A percentile compares a stretch with the other conserved stretches of the same genome.
These are phyloP conservation scores for Sinapis alba DNA, from an alignment of 441 rosid genomes.

Conservation along the genomic window DNA sequence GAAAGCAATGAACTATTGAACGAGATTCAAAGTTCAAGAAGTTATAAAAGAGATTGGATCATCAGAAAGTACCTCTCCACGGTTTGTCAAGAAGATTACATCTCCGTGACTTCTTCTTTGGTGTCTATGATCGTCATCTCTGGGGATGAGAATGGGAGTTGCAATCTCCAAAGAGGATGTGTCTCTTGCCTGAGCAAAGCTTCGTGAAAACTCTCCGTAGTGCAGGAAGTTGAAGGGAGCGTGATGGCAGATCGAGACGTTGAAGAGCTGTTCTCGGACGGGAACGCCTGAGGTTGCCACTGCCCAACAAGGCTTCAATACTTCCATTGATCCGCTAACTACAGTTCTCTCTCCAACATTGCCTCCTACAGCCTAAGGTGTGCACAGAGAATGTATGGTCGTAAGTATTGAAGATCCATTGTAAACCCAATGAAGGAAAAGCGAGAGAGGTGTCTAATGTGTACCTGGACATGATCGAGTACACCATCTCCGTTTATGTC, in stretches of 20 bases:
- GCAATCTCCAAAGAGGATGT: conserved; percentile 81
- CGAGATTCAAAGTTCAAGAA: neutral
- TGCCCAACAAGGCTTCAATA: conserved; percentile 97
- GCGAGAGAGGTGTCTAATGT: neutral
- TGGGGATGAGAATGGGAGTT: conserved; percentile 91
- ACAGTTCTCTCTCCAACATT: conserved; percentile 93
- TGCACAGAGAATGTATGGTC: conserved; percentile 22
- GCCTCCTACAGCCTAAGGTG: conserved; percentile 91
- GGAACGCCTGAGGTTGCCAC: conserved; percentile 99
- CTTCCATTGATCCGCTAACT: conserved; percentile 95
- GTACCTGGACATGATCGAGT: conserved; percentile 98
- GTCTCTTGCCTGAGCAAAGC: conserved; percentile 68
- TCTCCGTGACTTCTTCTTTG: conserved; percentile 93
- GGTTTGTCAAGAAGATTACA: conserved; percentile 90
- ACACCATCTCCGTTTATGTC: conserved; percentile 99
- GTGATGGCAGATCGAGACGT: conserved; percentile 93
- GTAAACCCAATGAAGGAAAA: conserved; percentile 1
- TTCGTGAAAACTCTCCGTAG: conserved; percentile 77
- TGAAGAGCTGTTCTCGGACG: conserved; percentile 91
- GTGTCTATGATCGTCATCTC: conserved; percentile 82
- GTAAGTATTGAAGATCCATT: conserved; percentile 23
- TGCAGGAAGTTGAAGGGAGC: conserved; percentile 82
- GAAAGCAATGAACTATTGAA: conserved; percentile 6
- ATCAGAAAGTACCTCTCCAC: conserved; percentile 78
- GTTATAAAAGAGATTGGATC: neutral